Conservation (phyloP, 768 basidiomycete genomes). For the Leccinum variicolor region DNA sequence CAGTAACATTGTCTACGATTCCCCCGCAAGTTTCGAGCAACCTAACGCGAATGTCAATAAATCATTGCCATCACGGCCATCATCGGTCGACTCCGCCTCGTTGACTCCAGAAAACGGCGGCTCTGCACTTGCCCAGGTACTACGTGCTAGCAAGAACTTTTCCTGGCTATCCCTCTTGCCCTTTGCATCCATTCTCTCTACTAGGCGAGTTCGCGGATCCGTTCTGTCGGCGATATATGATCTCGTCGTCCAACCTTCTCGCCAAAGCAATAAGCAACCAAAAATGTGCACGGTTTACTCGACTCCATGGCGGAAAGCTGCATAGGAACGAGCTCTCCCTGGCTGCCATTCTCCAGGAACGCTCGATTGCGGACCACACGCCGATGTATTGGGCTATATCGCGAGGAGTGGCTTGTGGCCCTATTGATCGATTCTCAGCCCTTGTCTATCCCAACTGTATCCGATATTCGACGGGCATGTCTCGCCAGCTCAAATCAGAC, state of each 20-base stretch:
- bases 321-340: slow-evolving; percentile 41
- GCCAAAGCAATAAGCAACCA: not conserved
- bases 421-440: slow-evolving; percentile 51
- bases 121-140: not conserved
- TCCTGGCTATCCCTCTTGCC: slow-evolving; percentile 31
- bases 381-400: slow-evolving; percentile 37
- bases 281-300: slow-evolving; percentile 40
- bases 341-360: slow-evolving; percentile 25
- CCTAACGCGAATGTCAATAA: not conserved
- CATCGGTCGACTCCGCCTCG: not conserved
- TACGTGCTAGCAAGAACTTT: slow-evolving; percentile 3
- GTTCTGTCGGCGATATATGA: slow-evolving; percentile 52
- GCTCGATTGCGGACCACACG: slow-evolving; percentile 21
- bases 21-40: not conserved
- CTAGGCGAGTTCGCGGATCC: slow-evolving; percentile 50
- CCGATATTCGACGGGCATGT: slow-evolving; percentile 67
- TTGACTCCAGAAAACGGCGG: not conserved
- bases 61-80: not conserved
- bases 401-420: slow-evolving; percentile 40
- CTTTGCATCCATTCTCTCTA: slow-evolving; percentile 24
- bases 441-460: slow-evolving; percentile 39
- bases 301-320: slow-evolving; percentile 63
- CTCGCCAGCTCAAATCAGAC: slow-evolving; percentile 33
- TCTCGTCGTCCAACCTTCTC: slow-evolving; percentile 33
- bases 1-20: not conserved